Evolutionary conservation across 1,139 yeast genomes (phyloP).

Genomic region (Yamadazyma oceani): DNA sequence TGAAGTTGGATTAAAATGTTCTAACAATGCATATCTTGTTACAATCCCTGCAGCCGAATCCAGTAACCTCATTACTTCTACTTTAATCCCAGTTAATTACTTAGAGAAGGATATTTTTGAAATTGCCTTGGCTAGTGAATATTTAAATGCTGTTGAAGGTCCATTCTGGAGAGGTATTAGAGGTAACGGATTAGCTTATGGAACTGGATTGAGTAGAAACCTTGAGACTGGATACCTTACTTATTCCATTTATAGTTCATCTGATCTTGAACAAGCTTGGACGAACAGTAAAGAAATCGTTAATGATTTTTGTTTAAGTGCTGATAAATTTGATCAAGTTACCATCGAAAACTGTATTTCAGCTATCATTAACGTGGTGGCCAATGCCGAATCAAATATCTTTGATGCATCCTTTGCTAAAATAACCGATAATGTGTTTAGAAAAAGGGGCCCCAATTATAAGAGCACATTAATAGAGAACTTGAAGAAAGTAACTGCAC

Average conservation of each 20-base stretch:
- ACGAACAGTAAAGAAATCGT: conserved; percentile 66
- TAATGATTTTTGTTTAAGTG: conserved; percentile 57
- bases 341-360: conserved; percentile 73
- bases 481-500: conserved; percentile 52
- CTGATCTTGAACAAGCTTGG: conserved; percentile 78
- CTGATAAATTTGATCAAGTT: conserved; percentile 51
- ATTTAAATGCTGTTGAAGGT: conserved; percentile 87
- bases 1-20: conserved; percentile 53
- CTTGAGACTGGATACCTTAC: conserved; percentile 68
- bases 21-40: conserved; percentile 59
- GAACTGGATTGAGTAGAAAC: conserved; percentile 62
- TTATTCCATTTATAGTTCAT: conserved; percentile 75
- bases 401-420: conserved; percentile 66
- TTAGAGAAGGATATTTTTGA: conserved; percentile 67
- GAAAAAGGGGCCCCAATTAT: conserved; percentile 69
- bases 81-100: conserved; percentile 67
- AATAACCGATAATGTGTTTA: conserved; percentile 64
- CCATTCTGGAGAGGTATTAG: conserved; percentile 97
- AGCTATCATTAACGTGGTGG: conserved; percentile 68
- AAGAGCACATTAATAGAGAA: conserved; percentile 47
- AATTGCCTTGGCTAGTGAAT: conserved; percentile 72
- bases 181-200: conserved; percentile 95
- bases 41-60: conserved; percentile 88
- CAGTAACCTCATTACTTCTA: conserved; percentile 63
- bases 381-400: conserved; percentile 60